Evolutionary conservation across 2,329 filamentous ascomycete genomes (phyloP).

Genomic region (Amphichorda felina): DNA sequence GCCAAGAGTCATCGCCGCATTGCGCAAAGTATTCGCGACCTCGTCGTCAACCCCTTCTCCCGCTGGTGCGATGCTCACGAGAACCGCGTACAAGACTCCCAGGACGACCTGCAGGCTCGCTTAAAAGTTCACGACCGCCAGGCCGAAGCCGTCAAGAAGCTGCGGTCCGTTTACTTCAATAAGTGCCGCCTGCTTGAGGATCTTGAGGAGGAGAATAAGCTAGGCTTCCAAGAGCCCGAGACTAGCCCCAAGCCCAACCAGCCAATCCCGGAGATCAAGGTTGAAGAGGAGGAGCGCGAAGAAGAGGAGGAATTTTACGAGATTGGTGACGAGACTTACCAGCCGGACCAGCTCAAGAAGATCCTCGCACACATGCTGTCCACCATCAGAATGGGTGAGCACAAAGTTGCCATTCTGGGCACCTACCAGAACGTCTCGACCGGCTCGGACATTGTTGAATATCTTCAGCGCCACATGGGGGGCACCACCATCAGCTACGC

Average conservation of each 20-base stretch:
- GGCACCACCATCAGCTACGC: constrained; percentile 80
- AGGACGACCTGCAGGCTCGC: constrained; percentile 82
- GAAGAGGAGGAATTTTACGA: constrained; percentile 81
- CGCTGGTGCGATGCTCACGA: constrained; percentile 97
- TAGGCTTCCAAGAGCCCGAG: constrained; percentile 85
- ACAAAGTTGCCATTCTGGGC: constrained; percentile 90
- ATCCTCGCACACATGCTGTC: constrained; percentile 78
- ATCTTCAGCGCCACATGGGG: constrained; percentile 79
- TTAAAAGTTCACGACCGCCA: constrained; percentile 93
- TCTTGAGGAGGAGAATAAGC: constrained; percentile 94
- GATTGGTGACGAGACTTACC: constrained; percentile 80
- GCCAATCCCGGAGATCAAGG: constrained; percentile 76
- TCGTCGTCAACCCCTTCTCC: constrained; percentile 88
- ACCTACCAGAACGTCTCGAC: constrained; percentile 88
- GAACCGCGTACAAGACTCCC: constrained; percentile 78
- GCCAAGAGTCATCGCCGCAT: constrained; percentile 89
- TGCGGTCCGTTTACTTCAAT: constrained; percentile 95
- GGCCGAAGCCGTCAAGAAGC: constrained; percentile 79
- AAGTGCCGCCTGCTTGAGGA: constrained; percentile 95
- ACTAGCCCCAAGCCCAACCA: constrained; percentile 41
- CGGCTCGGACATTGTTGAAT: constrained; percentile 90
- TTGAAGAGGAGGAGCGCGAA: constrained; percentile 45
- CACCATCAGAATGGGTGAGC: constrained; percentile 76
- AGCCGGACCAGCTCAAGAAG: constrained; percentile 80
- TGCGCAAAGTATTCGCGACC: constrained; percentile 86